Base-by-base conservation (phyloP, 371 early-diverging fungal species). In the Mucor saturninus region DNA sequence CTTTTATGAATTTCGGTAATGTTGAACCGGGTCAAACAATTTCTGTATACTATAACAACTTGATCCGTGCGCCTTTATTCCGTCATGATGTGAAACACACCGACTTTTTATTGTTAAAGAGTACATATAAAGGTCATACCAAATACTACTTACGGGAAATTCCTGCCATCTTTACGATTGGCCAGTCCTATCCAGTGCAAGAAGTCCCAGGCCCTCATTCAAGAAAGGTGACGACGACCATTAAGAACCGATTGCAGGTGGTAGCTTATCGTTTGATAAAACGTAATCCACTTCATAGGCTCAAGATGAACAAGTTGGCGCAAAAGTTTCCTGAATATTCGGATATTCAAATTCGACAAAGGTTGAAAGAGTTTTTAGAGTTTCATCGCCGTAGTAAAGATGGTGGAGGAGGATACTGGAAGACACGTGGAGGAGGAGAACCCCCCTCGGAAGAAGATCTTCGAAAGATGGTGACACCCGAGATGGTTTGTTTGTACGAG, bases 151-250 rank as follows among this genome's bases (percentile, higher is more conserved):
- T 98, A 21, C 88, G 99, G 26, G 88, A 91, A 35, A 91, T 99
- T 32, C 91, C 92, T 7, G 80, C 87, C 64, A 75, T 96, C 4
- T 99, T 90, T 73, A 87, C 91, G 9, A 94, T 95, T n/a, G 99
- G 99, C 5, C 99, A 99, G 76, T 94, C 95, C 2, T 96, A 95
- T 63, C 99, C 99, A 9, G 77, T 95, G 40, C 91, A 92, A 67
- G 99, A 99, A 74, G 97, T 99, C 4, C 99, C 97, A 30, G 92
- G 95, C 3, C 99, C 99, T 32, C 99, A 99, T 68, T 95, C 98
- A 15, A 89, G 99, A 61, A 95, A 94, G 68, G 90, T 96, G 15
- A 98, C 95, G 11, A 91, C 96, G 3, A 94, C 93, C 31, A 86
- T 95, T 69, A 97, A 96, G 72, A 91, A 91, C 60, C 85, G 99